Conservation (phyloP, 164 flowering plant species). For the Magnolia changhungtana region DNA sequence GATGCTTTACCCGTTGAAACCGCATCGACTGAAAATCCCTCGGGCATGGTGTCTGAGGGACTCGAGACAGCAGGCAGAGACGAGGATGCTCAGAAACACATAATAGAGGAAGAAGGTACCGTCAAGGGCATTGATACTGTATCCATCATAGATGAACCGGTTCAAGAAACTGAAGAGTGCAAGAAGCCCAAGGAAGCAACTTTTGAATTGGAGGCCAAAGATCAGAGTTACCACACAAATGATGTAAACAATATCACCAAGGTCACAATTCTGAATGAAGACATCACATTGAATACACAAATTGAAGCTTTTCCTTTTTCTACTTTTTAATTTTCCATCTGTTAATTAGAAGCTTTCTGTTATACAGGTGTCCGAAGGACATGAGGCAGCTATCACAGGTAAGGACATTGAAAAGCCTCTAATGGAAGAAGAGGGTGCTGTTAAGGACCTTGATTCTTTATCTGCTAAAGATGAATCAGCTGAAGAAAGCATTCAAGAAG, state of each 20-base stretch:
- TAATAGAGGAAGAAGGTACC: neutral
- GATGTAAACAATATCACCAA: neutral
- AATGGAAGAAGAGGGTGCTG: neutral
- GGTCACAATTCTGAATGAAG: neutral
- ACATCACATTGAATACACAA: slow-evolving; percentile 12
- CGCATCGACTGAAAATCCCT: neutral
- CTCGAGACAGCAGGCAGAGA: slow-evolving; percentile 5
- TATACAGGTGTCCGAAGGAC: neutral
- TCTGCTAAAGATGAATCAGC: neutral
- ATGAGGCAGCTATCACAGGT: neutral
- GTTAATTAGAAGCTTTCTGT: slow-evolving; percentile 6
- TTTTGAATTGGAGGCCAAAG: neutral
- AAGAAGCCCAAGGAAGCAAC: neutral
- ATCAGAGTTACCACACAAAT: neutral
- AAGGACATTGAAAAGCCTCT: neutral
- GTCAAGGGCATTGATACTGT: neutral
- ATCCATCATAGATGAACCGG: neutral
- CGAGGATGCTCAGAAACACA: neutral
- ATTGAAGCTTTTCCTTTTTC: neutral
- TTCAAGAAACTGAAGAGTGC: slow-evolving; percentile 1
- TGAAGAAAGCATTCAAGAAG: neutral
- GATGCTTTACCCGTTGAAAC: neutral
- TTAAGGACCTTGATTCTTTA: neutral
- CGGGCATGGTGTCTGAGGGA: neutral
- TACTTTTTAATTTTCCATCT: neutral